phyloP scores from a whole-genome alignment of 2,329 filamentous ascomycete genomes.

The Alternaria alternata region DNA sequence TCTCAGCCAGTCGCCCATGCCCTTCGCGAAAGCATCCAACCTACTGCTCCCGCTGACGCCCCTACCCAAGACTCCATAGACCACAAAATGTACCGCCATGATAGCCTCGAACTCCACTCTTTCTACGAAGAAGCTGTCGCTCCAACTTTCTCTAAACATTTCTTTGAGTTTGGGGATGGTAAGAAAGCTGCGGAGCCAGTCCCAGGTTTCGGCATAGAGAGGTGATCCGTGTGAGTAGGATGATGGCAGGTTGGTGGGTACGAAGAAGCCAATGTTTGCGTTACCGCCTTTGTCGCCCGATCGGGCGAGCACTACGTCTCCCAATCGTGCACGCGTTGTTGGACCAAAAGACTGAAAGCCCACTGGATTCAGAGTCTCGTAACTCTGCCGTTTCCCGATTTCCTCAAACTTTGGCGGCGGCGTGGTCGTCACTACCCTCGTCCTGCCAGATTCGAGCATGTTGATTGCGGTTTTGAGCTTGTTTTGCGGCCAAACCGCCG shows the following conservation, averaged over 20 bases:
- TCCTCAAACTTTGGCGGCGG: neutral
- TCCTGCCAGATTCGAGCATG: conserved; percentile 39
- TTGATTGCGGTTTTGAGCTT: conserved; percentile 41
- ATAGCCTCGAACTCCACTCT: conserved; percentile 45
- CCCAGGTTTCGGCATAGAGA: conserved; percentile 38
- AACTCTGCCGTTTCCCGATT: conserved; percentile 29
- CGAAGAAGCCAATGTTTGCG: conserved; percentile 49
- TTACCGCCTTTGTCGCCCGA: conserved; percentile 52
- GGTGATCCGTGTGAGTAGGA: conserved; percentile 30
- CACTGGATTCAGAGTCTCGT: conserved; percentile 47
- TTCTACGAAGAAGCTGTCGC: conserved; percentile 32
- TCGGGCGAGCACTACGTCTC: conserved; percentile 55
- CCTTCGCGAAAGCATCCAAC: conserved; percentile 62
- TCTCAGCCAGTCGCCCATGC: conserved; percentile 61
- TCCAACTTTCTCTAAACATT: conserved; percentile 40
- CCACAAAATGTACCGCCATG: conserved; percentile 47
- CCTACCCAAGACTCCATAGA: conserved; percentile 49
- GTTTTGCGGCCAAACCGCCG: conserved; percentile 38
- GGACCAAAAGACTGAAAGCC: conserved; percentile 32
- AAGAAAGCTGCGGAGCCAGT: conserved; percentile 43
- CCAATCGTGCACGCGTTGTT: conserved; percentile 42
- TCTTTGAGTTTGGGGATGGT: conserved; percentile 37
- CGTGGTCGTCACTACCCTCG: neutral
- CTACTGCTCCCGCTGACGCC: conserved; percentile 58
- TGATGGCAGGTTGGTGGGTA: conserved; percentile 42